Evolutionary conservation across 768 basidiomycete genomes (phyloP), one percentile per base, ranked within the genome.

Genomic region (Tulasnella sp.): DNA sequence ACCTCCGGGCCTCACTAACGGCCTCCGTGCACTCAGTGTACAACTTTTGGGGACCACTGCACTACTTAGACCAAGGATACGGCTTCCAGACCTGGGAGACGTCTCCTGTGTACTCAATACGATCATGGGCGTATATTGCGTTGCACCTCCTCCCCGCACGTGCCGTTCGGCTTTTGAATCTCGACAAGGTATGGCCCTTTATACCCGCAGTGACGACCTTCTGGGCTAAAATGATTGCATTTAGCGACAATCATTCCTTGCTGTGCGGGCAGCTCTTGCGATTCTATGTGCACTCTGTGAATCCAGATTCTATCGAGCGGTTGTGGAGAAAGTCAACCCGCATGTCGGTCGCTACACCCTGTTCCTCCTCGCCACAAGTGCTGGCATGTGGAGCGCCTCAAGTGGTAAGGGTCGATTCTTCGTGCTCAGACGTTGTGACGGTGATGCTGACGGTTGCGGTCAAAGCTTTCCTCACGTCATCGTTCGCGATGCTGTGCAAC

Each of bases 41-140:
- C 90, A 99, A 99, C 87, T 99, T 98, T 86, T 99, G 96, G 96
- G 98, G 99, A 84, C 98, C 98, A 28, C 87, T 99, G 22, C 98
- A 99, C 87, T 97, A 96, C 84, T 88, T 98, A 80, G 91, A 93
- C 80, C 88, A 92, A 80, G 96, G 95, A 37, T 89, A 92, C 81
- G 98, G 94, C 11, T 98, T 99, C 86, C 97, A 99, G 86, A 99
- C 98, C 0, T 99, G 98, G 98, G 98, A 99, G 85, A 91, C 95
- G 7, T 94, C 96, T 12, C 96, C 98, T 16, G 87, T 89, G 77
- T 98, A 93, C 84, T 92, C 96, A n/a, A 92, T 99, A 82, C 89
- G 98, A 82, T 97, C 96, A 82, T 99, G 96, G 96, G 91, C 96
- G 16, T 99, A 99, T 86, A 91, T 98, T 80, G 84, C 96, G 54